Evolutionary conservation across 1,284 basidiomycete species (phyloP).

Genomic region (Cutaneotrichosporon dermatis): DNA sequence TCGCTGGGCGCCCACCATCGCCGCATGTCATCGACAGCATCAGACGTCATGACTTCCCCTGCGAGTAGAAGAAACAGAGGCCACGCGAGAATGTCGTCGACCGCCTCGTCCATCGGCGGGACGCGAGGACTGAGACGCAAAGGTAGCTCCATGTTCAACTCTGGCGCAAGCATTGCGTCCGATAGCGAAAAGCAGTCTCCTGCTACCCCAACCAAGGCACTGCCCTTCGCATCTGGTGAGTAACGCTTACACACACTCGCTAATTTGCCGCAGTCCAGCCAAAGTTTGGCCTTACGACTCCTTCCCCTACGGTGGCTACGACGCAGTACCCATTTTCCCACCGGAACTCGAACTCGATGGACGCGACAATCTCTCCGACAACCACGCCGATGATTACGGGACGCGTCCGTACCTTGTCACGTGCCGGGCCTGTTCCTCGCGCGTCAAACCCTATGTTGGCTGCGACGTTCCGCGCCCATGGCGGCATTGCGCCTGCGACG

Average conservation of each 20-base stretch:
- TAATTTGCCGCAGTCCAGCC: slow-evolving; percentile 18
- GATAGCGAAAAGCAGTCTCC: slow-evolving; percentile 29
- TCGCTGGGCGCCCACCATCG: slow-evolving; percentile 7
- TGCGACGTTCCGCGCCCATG: slow-evolving; percentile 26
- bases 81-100: slow-evolving; percentile 15
- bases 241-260: neutral
- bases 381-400: slow-evolving; percentile 4
- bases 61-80: slow-evolving; percentile 3
- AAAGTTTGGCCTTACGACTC: slow-evolving; percentile 30
- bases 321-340: slow-evolving; percentile 35
- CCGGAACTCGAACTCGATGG: slow-evolving; percentile 15
- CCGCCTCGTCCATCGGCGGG: slow-evolving; percentile 23
- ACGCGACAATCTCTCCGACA: neutral
- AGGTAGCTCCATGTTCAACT: slow-evolving; percentile 43
- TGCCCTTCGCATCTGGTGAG: slow-evolving; percentile 24
- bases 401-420: slow-evolving; percentile 12
- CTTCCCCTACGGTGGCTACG: slow-evolving; percentile 27
- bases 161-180: slow-evolving; percentile 34
- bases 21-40: slow-evolving; percentile 18
- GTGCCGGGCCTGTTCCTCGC: slow-evolving; percentile 33
- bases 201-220: slow-evolving; percentile 36
- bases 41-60: slow-evolving; percentile 15
- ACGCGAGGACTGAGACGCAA: slow-evolving; percentile 44
- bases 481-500: slow-evolving; percentile 5
- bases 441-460: slow-evolving; percentile 47